phyloP scores from a whole-genome alignment of 1,284 basidiomycete species.

The Neolentinus lepideus region DNA sequence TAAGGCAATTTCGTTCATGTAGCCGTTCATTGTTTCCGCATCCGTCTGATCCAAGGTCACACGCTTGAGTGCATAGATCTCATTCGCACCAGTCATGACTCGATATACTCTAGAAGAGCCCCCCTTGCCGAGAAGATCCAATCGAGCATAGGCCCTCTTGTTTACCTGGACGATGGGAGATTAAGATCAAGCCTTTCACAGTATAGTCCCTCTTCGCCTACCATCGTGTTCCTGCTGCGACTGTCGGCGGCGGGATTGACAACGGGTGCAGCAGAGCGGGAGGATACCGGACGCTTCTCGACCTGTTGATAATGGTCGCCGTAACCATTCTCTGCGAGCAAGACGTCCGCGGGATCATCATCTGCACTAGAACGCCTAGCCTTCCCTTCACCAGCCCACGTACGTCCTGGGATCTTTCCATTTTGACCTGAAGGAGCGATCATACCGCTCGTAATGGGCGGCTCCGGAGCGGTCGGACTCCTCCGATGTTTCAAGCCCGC shows the following conservation, averaged over 20 bases:
- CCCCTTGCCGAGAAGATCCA: constrained; percentile 86
- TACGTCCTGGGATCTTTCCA: constrained; percentile 24
- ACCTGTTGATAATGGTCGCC: constrained; percentile 14
- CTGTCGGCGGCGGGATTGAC: constrained; percentile 4
- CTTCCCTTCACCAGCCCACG: constrained; percentile 39
- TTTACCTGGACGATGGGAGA: constrained; percentile 49
- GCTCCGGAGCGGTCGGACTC: constrained; percentile 59
- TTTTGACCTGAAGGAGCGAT: constrained; percentile 15
- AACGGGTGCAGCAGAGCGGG: background rate
- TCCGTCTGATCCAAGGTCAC: constrained; percentile 85
- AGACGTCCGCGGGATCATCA: constrained; percentile 2
- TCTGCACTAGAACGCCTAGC: constrained; percentile 25
- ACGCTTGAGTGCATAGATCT: constrained; percentile 84
- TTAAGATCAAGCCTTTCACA: background rate
- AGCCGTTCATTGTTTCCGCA: constrained; percentile 81
- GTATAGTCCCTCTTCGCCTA: background rate
- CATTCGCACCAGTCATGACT: constrained; percentile 70
- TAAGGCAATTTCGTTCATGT: constrained; percentile 90
- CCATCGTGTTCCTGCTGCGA: constrained; percentile 9
- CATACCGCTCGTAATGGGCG: constrained; percentile 34
- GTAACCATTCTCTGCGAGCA: constrained; percentile 19
- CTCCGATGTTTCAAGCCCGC: constrained; percentile 34
- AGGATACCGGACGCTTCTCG: constrained; percentile 3
- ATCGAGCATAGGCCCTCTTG: constrained; percentile 71
- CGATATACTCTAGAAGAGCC: constrained; percentile 93